Evolutionary conservation across 1,284 basidiomycete genomes (phyloP).

Genomic region (Ceratorhiza oryzae-sativae): DNA sequence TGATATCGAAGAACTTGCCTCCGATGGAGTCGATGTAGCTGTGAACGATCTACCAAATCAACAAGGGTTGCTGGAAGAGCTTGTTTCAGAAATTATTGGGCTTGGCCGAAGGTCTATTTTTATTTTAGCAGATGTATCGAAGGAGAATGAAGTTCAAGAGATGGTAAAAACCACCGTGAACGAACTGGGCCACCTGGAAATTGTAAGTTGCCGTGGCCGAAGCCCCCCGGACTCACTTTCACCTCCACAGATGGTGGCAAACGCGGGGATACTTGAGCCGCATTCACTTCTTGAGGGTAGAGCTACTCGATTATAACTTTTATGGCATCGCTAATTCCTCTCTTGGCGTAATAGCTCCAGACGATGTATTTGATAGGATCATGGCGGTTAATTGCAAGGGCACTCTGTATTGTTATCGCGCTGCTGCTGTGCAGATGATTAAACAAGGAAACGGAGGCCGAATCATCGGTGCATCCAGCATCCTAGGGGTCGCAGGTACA

Average conservation of each 20-base stretch:
- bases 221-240: no score
- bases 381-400: slow-evolving; percentile 51
- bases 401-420: slow-evolving; percentile 53
- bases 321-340: background rate
- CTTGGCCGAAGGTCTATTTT: slow-evolving; percentile 47
- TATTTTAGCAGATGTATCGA: slow-evolving; percentile 44
- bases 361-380: slow-evolving; percentile 39
- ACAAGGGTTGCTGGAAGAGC: slow-evolving; percentile 48
- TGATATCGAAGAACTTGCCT: slow-evolving; percentile 48
- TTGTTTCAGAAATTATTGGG: slow-evolving; percentile 50
- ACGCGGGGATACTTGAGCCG: slow-evolving; percentile 37
- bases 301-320: no score
- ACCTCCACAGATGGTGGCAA: slow-evolving; percentile 44
- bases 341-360: background rate
- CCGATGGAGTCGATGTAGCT: slow-evolving; percentile 54
- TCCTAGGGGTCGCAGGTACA: background rate
- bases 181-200: slow-evolving; percentile 46
- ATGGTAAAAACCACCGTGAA: slow-evolving; percentile 42
- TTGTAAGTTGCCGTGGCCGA: slow-evolving; percentile 39
- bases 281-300: background rate
- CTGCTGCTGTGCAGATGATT: slow-evolving; percentile 52
- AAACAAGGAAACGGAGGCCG: slow-evolving; percentile 52
- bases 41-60: slow-evolving; percentile 52
- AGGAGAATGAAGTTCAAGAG: slow-evolving; percentile 44
- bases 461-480: slow-evolving; percentile 49